Percentiles rank a stretch among this genome's conserved stretches.
phyloP scores from a whole-genome alignment of 345 rosid species.

The Kernera saxatilis region DNA sequence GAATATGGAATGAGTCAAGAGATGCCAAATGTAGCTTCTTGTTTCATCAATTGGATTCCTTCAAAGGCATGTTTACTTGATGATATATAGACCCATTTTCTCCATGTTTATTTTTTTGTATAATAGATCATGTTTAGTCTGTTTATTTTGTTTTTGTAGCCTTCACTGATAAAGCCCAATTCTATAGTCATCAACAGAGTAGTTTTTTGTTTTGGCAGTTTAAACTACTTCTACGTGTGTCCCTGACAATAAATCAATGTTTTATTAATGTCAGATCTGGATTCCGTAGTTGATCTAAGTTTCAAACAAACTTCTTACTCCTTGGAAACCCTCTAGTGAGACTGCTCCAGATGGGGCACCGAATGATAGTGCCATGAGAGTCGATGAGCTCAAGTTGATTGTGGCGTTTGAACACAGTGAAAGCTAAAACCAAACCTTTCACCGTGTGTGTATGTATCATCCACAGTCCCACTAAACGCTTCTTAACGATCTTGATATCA shows the following conservation, averaged over 20 bases:
- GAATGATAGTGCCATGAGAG: not conserved
- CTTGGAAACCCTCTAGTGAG: not conserved
- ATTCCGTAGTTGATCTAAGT: not conserved
- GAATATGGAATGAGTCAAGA: constrained; percentile 24
- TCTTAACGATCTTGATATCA: too few relatives aligned
- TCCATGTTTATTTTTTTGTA: not conserved
- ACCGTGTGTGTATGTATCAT: too few relatives aligned
- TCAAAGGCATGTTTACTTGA: constrained; percentile 17
- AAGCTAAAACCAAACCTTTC: too few relatives aligned
- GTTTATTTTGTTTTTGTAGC: not conserved
- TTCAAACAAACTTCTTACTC: not conserved
- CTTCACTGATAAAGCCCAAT: not conserved
- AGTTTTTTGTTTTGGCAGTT: not conserved
- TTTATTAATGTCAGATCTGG: not conserved
- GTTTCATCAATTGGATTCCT: constrained; percentile 28
- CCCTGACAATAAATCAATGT: not conserved
- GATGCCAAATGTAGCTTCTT: constrained; percentile 20
- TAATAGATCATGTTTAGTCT: constrained; percentile 6
- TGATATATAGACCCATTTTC: not conserved
- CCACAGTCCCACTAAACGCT: too few relatives aligned
- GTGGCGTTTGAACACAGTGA: not conserved
- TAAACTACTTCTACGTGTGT: not conserved
- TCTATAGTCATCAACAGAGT: not conserved
- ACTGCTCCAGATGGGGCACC: too few relatives aligned
- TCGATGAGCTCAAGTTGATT: not conserved